Base-by-base conservation (phyloP, 805 yeast genomes). In the Myxozyma melibiosi region DNA sequence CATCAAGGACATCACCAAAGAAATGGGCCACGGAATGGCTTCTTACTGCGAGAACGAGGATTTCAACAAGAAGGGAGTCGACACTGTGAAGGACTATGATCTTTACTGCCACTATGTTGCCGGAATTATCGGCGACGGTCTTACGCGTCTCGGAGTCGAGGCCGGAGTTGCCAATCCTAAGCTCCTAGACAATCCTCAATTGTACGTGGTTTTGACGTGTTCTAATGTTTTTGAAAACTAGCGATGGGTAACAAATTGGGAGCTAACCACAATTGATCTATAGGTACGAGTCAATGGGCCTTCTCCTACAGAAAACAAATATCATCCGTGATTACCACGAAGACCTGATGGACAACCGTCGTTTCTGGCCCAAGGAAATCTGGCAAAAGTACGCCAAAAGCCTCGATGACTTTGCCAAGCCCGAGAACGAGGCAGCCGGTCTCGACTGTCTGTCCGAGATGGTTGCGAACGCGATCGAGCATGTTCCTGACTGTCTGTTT, bases 1-100 rank as follows among this genome's bases (percentile, higher is more conserved):
- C 37, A 83, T 94, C 65, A 80, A 80, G 65, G 89, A 85, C 61
- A 88, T 90, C 66, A 84, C 96, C 45, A 65, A 76, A 55, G 79
- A 85, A 71, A 94, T 94, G 99, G 99, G 98, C 56, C 84, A 88
- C 65, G 99, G 99, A 54, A 94, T 94, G 99, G 98, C 98, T 31
- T 90, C 89, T 68, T 94, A 91, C 73, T 65, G 66, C 51, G 76
- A 80, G 66, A 84, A 86, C 68, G 94, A 86, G 50, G 80, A 85
- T 61, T 88, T 88, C 75, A 90, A 89, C 71, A 70, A 80, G 64
- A 82, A 83, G 60, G 98, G 98, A 1, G 84, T 94, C 45, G 76
- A 76, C 47, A 89, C 97, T 1, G 71, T 88, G 43, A 77, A 80
- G 59, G 98, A 90, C 69, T 94, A 87, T 70, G 91, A 94, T 70